Evolutionary conservation across 192 early-diverging fungal genomes (phyloP).

Genomic region (Backusella sp.): DNA sequence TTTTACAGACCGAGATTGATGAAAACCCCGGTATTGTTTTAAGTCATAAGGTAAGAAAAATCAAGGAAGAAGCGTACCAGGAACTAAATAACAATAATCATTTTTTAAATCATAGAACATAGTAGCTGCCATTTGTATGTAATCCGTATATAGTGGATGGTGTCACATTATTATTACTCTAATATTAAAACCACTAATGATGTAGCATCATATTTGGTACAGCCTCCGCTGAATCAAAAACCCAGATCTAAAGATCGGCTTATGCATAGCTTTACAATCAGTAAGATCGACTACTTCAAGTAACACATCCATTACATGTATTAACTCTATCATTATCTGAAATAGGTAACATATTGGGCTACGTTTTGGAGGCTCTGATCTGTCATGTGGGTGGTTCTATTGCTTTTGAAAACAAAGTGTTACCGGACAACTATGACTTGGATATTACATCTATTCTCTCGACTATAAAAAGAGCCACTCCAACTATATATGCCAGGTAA

Average conservation of each 20-base stretch:
- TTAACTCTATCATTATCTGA: background rate
- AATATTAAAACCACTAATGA: background rate
- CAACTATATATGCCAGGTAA: conserved; percentile 69
- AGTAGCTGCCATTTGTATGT: conserved; percentile 7
- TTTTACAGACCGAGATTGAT: background rate
- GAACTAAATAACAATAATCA: background rate
- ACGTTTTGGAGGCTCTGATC: conserved; percentile 24
- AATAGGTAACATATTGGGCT: conserved; percentile 36
- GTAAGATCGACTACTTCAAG: conserved; percentile 17
- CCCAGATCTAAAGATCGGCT: conserved; percentile 28
- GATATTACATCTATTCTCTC: conserved; percentile 65
- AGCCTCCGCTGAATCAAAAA: conserved; percentile 31
- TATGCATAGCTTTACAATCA: conserved; percentile 38
- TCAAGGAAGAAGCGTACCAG: background rate
- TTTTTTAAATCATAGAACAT: conserved; percentile 1
- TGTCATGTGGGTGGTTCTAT: conserved; percentile 61
- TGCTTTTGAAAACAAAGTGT: conserved; percentile 54
- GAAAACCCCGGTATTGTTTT: background rate
- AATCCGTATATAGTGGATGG: background rate
- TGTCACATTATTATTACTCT: background rate
- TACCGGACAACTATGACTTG: conserved; percentile 17
- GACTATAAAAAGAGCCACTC: conserved; percentile 68
- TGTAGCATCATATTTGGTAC: conserved; percentile 31
- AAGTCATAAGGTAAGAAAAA: background rate
- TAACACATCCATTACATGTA: background rate